Conservation (phyloP, 208 protist species). For the Trypanosoma vivax region DNA sequence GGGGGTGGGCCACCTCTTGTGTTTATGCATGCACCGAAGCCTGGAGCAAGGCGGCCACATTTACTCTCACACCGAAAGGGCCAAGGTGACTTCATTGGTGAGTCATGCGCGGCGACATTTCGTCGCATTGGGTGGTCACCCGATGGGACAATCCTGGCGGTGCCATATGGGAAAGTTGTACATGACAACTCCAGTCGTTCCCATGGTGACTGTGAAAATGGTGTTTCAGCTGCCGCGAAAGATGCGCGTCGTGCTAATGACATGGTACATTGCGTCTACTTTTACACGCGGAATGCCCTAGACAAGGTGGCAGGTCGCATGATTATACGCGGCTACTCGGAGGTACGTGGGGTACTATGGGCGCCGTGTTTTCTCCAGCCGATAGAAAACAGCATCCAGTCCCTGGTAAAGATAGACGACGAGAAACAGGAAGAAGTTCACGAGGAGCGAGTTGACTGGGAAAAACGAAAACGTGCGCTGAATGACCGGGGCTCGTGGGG, state of each 20-base stretch:
- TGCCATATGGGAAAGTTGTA: constrained; percentile 67
- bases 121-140: constrained; percentile 76
- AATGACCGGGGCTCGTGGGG: constrained; percentile 45
- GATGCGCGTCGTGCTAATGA: constrained; percentile 25
- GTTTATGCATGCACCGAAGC: constrained; percentile 45
- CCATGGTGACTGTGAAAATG: background rate
- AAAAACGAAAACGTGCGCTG: background rate
- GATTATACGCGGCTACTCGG: constrained; percentile 53
- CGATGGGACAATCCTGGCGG: constrained; percentile 67
- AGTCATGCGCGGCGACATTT: constrained; percentile 66
- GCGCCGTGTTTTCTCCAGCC: constrained; percentile 78
- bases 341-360: constrained; percentile 72
- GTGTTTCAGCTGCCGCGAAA: constrained; percentile 5
- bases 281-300: constrained; percentile 59
- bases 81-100: constrained; percentile 65
- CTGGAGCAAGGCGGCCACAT: constrained; percentile 25
- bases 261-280: constrained; percentile 74
- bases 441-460: constrained; percentile 6
- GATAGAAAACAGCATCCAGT: constrained; percentile 1
- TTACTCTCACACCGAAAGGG: constrained; percentile 52
- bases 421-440: background rate
- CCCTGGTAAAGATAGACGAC: background rate
- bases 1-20: constrained; percentile 61
- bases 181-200: constrained; percentile 5
- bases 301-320: constrained; percentile 57